Evolutionary conservation across 768 basidiomycete genomes (phyloP).

Genomic region (Amanita exitialis): DNA sequence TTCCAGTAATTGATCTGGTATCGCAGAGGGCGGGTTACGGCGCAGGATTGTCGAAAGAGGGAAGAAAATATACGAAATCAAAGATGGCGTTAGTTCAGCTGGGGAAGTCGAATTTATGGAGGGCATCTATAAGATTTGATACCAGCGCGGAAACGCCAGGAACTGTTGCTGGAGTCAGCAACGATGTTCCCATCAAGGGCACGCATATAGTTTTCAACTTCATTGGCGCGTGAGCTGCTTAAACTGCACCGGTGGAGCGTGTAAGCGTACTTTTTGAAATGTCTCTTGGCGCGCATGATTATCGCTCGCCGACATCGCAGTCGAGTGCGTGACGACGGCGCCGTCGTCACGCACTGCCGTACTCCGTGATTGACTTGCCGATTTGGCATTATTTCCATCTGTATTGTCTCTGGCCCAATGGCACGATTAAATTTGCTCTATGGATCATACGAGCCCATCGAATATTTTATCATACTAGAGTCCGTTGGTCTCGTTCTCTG

Average conservation of each 20-base stretch:
- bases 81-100: constrained; percentile 34
- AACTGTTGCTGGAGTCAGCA: constrained; percentile 46
- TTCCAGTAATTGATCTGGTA: constrained; percentile 78
- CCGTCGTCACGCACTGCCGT: too few species aligned
- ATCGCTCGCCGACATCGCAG: not conserved
- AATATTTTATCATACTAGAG: not conserved
- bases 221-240: not conserved
- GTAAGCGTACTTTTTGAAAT: constrained; percentile 14
- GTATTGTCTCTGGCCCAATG: not conserved
- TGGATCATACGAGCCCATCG: not conserved
- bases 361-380: too few species aligned
- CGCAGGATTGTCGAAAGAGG: constrained; percentile 81
- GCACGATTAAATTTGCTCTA: not conserved
- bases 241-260: not conserved
- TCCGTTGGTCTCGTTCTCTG: not conserved
- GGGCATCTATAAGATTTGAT: constrained; percentile 34
- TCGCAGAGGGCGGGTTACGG: constrained; percentile 54
- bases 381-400: not conserved
- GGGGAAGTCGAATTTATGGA: constrained; percentile 24
- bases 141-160: constrained; percentile 41
- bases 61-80: constrained; percentile 81
- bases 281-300: constrained; percentile 10
- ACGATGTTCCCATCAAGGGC: constrained; percentile 63
- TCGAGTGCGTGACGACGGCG: too few species aligned
- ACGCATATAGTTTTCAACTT: constrained; percentile 72